Conservation (phyloP, 23 red algal genomes). For the Gracilaria caudata region DNA sequence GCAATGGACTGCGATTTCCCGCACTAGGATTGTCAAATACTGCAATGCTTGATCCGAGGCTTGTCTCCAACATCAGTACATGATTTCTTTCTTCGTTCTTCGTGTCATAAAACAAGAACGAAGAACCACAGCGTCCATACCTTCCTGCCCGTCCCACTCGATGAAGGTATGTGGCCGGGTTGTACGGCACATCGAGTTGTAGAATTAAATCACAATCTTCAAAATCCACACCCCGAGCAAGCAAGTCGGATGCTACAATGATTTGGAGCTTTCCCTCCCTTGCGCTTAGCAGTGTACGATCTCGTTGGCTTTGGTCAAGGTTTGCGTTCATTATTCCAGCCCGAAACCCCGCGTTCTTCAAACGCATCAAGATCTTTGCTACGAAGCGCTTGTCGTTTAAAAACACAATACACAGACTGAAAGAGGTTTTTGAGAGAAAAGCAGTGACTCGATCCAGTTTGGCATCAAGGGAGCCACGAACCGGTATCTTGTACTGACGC, state of each 20-base stretch:
- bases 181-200: conserved; percentile 85
- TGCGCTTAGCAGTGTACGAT: not conserved
- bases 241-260: conserved; percentile 87
- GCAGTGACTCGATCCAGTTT: conserved; percentile 28
- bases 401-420: conserved; percentile 46
- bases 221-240: conserved; percentile 89
- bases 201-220: conserved; percentile 82
- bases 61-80: not conserved
- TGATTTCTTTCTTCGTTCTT: not conserved
- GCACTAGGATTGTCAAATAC: not conserved
- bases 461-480: not conserved
- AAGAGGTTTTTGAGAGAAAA: not conserved
- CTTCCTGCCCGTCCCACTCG: conserved; percentile 92
- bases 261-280: conserved; percentile 54
- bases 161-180: conserved; percentile 93
- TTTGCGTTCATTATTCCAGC: conserved; percentile 14
- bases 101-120: conserved; percentile 39
- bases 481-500: conserved; percentile 22
- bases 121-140: conserved; percentile 72
- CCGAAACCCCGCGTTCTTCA: conserved; percentile 4
- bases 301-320: conserved; percentile 14
- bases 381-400: conserved; percentile 46
- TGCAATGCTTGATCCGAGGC: not conserved
- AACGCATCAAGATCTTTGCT: not conserved
- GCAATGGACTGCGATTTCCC: not conserved